Base-by-base conservation (phyloP, 2,329 filamentous ascomycete species). In the Fragosphaeria purpurea region DNA sequence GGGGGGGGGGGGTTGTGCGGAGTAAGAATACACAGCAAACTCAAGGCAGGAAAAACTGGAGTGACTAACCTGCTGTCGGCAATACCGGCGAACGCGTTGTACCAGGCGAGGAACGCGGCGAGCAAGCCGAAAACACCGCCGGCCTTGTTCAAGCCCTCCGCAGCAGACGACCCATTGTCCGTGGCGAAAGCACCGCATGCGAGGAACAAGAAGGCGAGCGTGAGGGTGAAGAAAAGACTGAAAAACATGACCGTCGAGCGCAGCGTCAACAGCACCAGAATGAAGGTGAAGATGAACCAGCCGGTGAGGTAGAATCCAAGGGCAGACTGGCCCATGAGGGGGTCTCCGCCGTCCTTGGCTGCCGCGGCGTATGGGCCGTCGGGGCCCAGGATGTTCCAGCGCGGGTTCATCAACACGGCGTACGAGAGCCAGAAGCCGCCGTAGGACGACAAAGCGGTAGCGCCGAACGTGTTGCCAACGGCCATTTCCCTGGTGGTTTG, bases 211-310 rank as follows among this genome's bases (percentile, higher is more conserved):
- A 90, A 91, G 56, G 83, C 77, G 37, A 88, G 60, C 65, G 88
- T 86, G 52, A 91, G 82, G 53, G 77, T 80, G 67, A 90, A 79
- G 76, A 91, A 90, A 34, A 91, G 76, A 31, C 74, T 60, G 73
- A 85, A 88, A 75, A 90, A 89, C 58, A 85, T 85, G 59, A 89
- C 73, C 43, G 85, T 88, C 10, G 86, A 90, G 54, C 80, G 78
- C 48, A 91, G 72, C 8, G 86, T 91, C 73, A 82, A 85, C 53
- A 90, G 60, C 40, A 89, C 71, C 56, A 90, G 66, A 53, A 91
- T 67, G 50, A 80, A 83, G 48, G 86, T 91, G 72, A 91, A 91
- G 70, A 91, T 88, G 71, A 87, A 89, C 86, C 86, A 91, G 65
- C 83, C 78, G 3, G 79, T 80, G 52, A 91, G 71, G 75, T 85